Evolutionary conservation across 1,284 basidiomycete genomes (phyloP).

Genomic region (Erythrobasidium hasegawianum): DNA sequence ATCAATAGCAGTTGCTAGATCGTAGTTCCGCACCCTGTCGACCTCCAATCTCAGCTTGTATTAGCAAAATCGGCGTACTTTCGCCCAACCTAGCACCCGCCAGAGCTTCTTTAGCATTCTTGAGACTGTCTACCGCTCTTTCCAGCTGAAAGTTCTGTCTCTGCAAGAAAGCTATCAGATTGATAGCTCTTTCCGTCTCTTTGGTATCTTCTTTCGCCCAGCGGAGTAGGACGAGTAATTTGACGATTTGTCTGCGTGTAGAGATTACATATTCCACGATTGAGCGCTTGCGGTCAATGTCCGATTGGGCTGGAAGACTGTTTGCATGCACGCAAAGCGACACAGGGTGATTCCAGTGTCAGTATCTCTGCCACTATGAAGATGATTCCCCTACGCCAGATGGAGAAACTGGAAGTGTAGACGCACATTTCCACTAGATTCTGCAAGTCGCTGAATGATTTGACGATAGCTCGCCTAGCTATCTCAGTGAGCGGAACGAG

Average conservation of each 20-base stretch:
- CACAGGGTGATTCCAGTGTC: background rate
- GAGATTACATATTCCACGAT: conserved; percentile 82
- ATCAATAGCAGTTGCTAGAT: conserved; percentile 80
- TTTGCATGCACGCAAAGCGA: conserved; percentile 7
- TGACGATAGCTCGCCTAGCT: conserved; percentile 68
- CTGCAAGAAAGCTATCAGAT: conserved; percentile 76
- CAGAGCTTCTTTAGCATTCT: conserved; percentile 59
- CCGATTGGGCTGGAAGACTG: conserved; percentile 77
- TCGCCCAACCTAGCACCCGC: conserved; percentile 49
- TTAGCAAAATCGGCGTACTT: too few relatives aligned
- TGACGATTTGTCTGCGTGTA: conserved; percentile 82
- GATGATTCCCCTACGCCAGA: too few relatives aligned
- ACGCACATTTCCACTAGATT: conserved; percentile 81
- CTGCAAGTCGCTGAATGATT: conserved; percentile 74
- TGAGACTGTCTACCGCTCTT: conserved; percentile 62
- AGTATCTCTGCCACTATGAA: too few relatives aligned
- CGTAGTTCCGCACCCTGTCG: conserved; percentile 74
- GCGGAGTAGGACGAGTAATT: conserved; percentile 75
- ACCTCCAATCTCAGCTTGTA: conserved; percentile 41
- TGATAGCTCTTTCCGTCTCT: conserved; percentile 50
- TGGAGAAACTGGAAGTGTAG: too few relatives aligned
- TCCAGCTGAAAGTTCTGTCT: conserved; percentile 78
- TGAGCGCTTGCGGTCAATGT: conserved; percentile 71
- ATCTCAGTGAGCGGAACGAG: conserved; percentile 71
- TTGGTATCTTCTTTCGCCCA: conserved; percentile 53